Conservation (phyloP, 371 early-diverging fungal genomes). For the Syncephalis plumigaleata region DNA sequence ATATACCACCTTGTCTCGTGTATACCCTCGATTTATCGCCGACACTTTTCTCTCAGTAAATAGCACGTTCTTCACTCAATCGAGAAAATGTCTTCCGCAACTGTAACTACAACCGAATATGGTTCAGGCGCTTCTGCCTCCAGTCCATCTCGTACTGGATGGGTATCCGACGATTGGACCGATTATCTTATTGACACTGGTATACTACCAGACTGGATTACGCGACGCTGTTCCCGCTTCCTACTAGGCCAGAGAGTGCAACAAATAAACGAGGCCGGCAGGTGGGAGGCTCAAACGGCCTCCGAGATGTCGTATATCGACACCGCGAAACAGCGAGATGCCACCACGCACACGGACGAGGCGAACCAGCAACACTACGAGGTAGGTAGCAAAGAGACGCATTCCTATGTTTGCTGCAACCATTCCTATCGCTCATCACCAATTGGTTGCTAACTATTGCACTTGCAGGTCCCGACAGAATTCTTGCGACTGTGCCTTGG, state of each 20-base stretch:
- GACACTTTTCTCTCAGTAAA: no score
- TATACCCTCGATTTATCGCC: no score
- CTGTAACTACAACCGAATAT: no score
- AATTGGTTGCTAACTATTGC: not conserved
- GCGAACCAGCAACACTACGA: slow-evolving; percentile 48
- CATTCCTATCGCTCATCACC: no score
- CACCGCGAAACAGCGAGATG: slow-evolving; percentile 10
- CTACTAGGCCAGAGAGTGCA: slow-evolving; percentile 12
- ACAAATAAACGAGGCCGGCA: slow-evolving; percentile 4
- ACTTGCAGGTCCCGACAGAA: slow-evolving; percentile 15
- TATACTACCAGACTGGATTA: slow-evolving; percentile 22
- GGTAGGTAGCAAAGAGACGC: slow-evolving; percentile 12
- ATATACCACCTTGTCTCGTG: no score
- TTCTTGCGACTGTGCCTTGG: slow-evolving; percentile 23
- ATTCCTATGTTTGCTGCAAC: no score
- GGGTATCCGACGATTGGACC: slow-evolving; percentile 10
- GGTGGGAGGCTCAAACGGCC: slow-evolving; percentile 2
- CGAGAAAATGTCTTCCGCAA: no score
- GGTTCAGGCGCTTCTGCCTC: no score
- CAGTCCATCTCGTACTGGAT: no score
- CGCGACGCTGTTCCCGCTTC: slow-evolving; percentile 17
- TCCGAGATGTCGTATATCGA: slow-evolving; percentile 13
- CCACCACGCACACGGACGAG: slow-evolving; percentile 31
- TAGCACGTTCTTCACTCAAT: no score
- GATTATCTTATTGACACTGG: slow-evolving; percentile 26